A percentile compares a stretch with the other conserved stretches of the same genome.
Conservation (phyloP, 257 asterid species). For the Gentiana dahurica region DNA sequence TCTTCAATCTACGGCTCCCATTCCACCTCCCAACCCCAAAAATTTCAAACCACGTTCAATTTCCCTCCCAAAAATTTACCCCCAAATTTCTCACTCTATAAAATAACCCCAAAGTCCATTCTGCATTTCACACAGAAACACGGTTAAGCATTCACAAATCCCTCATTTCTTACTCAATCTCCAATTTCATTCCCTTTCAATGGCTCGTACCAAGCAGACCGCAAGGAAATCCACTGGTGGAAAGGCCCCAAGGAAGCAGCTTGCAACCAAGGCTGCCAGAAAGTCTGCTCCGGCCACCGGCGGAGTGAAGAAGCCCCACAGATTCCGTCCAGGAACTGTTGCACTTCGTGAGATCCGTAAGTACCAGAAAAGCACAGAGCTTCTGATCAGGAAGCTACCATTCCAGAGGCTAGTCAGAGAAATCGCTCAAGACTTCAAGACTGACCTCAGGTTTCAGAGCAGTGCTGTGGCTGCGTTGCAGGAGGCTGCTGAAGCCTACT, state of each 20-base stretch:
- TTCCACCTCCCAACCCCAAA: not conserved
- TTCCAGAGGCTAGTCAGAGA: constrained; percentile 13
- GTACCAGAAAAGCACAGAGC: too few species aligned
- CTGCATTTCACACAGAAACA: not conserved
- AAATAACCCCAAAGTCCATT: not conserved
- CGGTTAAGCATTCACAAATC: not conserved
- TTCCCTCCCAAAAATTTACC: not conserved
- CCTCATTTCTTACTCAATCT: not conserved
- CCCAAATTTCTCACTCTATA: not conserved
- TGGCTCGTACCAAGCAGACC: constrained; percentile 10
- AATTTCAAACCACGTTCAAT: constrained; percentile 1
- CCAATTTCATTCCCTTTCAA: not conserved
- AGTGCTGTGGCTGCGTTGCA: constrained; percentile 15
- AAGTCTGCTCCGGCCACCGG: too few species aligned
- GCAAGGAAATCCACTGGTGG: too few species aligned
- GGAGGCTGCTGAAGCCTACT: not conserved
- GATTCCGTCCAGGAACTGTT: too few species aligned
- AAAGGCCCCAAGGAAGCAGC: too few species aligned
- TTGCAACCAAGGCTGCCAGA: too few species aligned
- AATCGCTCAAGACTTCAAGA: constrained; percentile 15
- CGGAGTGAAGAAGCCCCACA: too few species aligned
- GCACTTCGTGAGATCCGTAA: too few species aligned
- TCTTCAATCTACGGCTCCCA: not conserved
- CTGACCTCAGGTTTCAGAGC: constrained; percentile 15
- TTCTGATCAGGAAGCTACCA: too few species aligned